Conservation (phyloP, 2,329 filamentous ascomycete species). For the Didymellaceae sp. region DNA sequence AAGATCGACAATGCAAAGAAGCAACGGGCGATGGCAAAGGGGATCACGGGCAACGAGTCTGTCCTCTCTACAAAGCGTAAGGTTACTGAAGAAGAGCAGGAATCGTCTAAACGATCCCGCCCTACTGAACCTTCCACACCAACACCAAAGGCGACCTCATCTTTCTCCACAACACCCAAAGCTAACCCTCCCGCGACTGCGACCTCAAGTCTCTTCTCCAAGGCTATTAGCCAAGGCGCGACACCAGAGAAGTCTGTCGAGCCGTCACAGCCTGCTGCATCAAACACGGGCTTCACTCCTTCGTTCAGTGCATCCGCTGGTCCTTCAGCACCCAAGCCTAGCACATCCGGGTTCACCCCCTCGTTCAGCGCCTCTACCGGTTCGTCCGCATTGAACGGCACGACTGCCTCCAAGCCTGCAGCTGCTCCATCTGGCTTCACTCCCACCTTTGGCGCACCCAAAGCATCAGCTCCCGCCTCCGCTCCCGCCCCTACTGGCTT, state of each 20-base stretch:
- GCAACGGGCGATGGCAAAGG: conserved; percentile 36
- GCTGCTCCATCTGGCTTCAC: conserved; percentile 11
- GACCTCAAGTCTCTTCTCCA: conserved; percentile 34
- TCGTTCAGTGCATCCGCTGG: conserved; percentile 19
- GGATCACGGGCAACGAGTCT: conserved; percentile 42
- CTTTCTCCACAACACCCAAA: conserved; percentile 18
- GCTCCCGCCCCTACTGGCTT: conserved; percentile 13
- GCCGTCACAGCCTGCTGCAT: conserved; percentile 16
- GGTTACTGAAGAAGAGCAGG: conserved; percentile 19
- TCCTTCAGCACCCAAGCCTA: conserved; percentile 8
- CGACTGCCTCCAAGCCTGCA: background rate
- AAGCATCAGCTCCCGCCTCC: background rate
- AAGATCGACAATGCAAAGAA: conserved; percentile 41
- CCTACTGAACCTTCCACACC: conserved; percentile 27
- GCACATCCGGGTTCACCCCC: conserved; percentile 14
- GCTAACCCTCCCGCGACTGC: conserved; percentile 27
- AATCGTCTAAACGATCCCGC: conserved; percentile 36
- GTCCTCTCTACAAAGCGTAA: conserved; percentile 44
- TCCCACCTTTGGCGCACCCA: conserved; percentile 10
- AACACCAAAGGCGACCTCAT: conserved; percentile 24
- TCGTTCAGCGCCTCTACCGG: conserved; percentile 17
- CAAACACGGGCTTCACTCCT: conserved; percentile 23
- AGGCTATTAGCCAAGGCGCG: conserved; percentile 32
- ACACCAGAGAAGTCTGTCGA: conserved; percentile 22
- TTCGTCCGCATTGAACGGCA: conserved; percentile 3